A percentile compares a stretch with the other conserved stretches of the same genome.
These are phyloP conservation scores for Apiotrichum gracile DNA, from an alignment of 1,284 basidiomycete species.

Conservation along the genomic window DNA sequence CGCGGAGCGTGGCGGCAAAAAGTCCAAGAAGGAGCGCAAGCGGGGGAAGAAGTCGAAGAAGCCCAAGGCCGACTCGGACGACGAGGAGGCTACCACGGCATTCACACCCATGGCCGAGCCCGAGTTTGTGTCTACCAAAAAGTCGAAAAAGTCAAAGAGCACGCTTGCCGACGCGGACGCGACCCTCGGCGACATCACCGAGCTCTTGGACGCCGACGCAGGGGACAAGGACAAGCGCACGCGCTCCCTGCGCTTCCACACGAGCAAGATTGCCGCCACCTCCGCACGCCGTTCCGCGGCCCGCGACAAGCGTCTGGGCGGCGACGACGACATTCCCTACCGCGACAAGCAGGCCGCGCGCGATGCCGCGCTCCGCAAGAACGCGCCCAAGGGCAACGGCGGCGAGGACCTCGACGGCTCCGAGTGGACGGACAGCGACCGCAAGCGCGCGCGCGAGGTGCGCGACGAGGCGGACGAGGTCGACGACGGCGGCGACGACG, in stretches of 20 bases:
- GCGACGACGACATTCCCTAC: slow-evolving; percentile 67
- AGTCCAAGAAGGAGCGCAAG: slow-evolving; percentile 37
- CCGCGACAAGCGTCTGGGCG: slow-evolving; percentile 52
- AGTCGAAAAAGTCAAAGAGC: slow-evolving; percentile 26
- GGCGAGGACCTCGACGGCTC: slow-evolving; percentile 46
- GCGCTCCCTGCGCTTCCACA: slow-evolving; percentile 82
- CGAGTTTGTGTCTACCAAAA: slow-evolving; percentile 21
- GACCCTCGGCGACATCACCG: slow-evolving; percentile 67
- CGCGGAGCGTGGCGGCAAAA: slow-evolving; percentile 29
- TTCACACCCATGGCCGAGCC: slow-evolving; percentile 33
- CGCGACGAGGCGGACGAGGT: slow-evolving; percentile 46
- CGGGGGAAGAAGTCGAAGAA: slow-evolving; percentile 36
- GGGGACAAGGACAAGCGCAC: slow-evolving; percentile 74
- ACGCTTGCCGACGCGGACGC: slow-evolving; percentile 50
- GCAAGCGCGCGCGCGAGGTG: slow-evolving; percentile 49
- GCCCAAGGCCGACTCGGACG: slow-evolving; percentile 7
- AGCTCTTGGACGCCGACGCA: slow-evolving; percentile 64
- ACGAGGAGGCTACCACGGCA: slow-evolving; percentile 25
- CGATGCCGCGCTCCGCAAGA: slow-evolving; percentile 49
- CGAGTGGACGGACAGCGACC: slow-evolving; percentile 51
- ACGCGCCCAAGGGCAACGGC: slow-evolving; percentile 36
- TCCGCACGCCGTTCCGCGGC: slow-evolving; percentile 66
- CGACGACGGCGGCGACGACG: slow-evolving; percentile 51
- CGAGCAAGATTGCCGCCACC: slow-evolving; percentile 75
- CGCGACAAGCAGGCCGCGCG: slow-evolving; percentile 48